Evolutionary conservation across 1,284 basidiomycete species (phyloP).

Genomic region (Microbotryum lychnidis-dioicae): DNA sequence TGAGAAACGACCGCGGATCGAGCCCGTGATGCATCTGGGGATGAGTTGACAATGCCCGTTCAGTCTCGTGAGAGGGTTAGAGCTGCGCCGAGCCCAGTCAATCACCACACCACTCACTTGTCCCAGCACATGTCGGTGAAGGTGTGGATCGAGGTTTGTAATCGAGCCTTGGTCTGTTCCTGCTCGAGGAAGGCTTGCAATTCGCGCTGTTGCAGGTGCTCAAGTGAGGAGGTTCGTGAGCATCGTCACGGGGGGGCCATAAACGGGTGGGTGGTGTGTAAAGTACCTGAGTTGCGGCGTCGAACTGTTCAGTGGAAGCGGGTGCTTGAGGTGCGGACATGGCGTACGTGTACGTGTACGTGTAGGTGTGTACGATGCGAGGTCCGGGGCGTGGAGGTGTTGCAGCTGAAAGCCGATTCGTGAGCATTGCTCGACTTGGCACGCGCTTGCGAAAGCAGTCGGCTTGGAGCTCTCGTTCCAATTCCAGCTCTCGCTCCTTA

Average conservation of each 20-base stretch:
- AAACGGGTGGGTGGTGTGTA: neutral
- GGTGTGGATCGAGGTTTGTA: slow-evolving; percentile 60
- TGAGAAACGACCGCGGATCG: slow-evolving; percentile 75
- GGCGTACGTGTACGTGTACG: neutral
- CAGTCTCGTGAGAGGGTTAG: slow-evolving; percentile 1
- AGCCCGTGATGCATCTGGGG: slow-evolving; percentile 71
- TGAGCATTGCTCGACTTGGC: too few species aligned
- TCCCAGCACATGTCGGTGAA: slow-evolving; percentile 79
- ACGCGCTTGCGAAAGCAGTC: too few species aligned
- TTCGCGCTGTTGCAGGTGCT: slow-evolving; percentile 65
- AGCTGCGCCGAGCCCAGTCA: neutral
- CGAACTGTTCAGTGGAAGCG: slow-evolving; percentile 47
- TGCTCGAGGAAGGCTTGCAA: slow-evolving; percentile 72
- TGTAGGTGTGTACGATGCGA: too few species aligned
- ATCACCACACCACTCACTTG: slow-evolving; percentile 53
- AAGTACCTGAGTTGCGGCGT: slow-evolving; percentile 65
- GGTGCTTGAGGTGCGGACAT: slow-evolving; percentile 6
- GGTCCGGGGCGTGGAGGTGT: too few species aligned
- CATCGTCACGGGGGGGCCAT: neutral
- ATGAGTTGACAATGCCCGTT: slow-evolving; percentile 7
- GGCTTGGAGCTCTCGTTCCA: too few species aligned
- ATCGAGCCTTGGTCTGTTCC: slow-evolving; percentile 74
- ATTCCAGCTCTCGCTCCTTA: too few species aligned
- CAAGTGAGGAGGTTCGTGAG: neutral
- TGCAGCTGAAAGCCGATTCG: too few species aligned